Base-by-base conservation (phyloP, 2,329 filamentous ascomycete species). In the Fusarium azukiicola region DNA sequence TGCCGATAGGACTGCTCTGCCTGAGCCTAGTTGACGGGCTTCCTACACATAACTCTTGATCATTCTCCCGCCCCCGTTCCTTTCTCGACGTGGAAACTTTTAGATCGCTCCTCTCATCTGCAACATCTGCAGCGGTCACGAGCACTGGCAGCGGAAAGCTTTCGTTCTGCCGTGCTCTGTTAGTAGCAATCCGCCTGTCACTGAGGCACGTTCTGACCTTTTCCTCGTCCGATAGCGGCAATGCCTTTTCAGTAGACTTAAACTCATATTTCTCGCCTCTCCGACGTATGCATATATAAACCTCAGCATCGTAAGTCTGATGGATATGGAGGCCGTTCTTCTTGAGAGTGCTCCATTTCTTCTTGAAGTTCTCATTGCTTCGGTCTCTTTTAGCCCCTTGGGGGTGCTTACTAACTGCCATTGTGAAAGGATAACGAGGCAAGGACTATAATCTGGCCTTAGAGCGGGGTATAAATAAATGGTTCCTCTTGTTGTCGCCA, bases 221-320 rank as follows among this genome's bases (percentile, higher is more conserved):
- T 69, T 78, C 74, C 47, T 74, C n/a, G 14, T 75, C 67, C n/a
- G 69, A 71, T 10, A 78, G 73, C 13, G 69, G 69, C 61, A 75
- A 73, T 3, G 69, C 74, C 27, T 69, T 76, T 6, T 76, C 69
- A 50, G 74, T 74, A 74, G 76, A 78, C 19, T 47, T 47, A 6
- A 47, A 47, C 8, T 47, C 2, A 11, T 19, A n/a, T 47, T 47
- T 19, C n/a, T 7, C 19, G 10, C 46, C 46, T 4, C n/a, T 47
- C 19, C 19, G 17, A n/a, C 21, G 46, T 47, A 47, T 47, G 46
- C 19, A n/a, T 47, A 47, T 47, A 19, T n/a, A n/a, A 4, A 19
- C 7, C n/a, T 47, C 46, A 21, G 17, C 46, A 47, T 47, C 46
- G n/a, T 1, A n/a, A n/a, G 19, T 11, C n/a, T n/a, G 10, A n/a